phyloP scores from a whole-genome alignment of 2,329 filamentous ascomycete genomes.

The Xylaria sp. region DNA sequence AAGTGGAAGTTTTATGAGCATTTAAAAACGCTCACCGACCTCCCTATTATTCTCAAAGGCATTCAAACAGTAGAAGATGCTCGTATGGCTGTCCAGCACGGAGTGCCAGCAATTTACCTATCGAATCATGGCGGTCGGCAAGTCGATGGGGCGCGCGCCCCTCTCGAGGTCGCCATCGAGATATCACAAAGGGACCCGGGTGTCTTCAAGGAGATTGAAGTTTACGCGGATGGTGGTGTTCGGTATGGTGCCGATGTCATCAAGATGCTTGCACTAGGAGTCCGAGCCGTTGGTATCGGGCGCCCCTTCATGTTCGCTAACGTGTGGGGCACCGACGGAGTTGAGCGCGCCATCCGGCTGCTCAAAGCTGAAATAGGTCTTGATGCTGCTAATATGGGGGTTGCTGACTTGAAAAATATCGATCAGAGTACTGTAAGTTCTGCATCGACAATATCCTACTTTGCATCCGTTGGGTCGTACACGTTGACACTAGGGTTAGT shows the following conservation, averaged over 20 bases:
- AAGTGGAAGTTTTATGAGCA: constrained; percentile 15
- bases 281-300: constrained; percentile 47
- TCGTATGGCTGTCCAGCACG: constrained; percentile 35
- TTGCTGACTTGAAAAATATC: constrained; percentile 37
- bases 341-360: constrained; percentile 48
- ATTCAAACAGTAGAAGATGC: constrained; percentile 44
- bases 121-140: constrained; percentile 47
- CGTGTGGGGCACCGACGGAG: constrained; percentile 52
- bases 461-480: no score
- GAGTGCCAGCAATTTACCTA: constrained; percentile 41
- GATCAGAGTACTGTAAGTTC: no score
- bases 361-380: constrained; percentile 50
- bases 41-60: constrained; percentile 36
- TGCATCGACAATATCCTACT: no score
- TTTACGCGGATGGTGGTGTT: constrained; percentile 44
- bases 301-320: constrained; percentile 55
- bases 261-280: constrained; percentile 44
- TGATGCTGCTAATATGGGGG: constrained; percentile 40
- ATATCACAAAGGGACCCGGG: constrained; percentile 38
- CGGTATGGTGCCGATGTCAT: constrained; percentile 43
- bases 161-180: constrained; percentile 42
- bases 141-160: constrained; percentile 39
- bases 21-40: neutral
- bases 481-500: no score
- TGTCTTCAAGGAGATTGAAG: constrained; percentile 40